Base-by-base conservation (phyloP, 2,329 filamentous ascomycete species). In the Diaporthe citrichinensis region DNA sequence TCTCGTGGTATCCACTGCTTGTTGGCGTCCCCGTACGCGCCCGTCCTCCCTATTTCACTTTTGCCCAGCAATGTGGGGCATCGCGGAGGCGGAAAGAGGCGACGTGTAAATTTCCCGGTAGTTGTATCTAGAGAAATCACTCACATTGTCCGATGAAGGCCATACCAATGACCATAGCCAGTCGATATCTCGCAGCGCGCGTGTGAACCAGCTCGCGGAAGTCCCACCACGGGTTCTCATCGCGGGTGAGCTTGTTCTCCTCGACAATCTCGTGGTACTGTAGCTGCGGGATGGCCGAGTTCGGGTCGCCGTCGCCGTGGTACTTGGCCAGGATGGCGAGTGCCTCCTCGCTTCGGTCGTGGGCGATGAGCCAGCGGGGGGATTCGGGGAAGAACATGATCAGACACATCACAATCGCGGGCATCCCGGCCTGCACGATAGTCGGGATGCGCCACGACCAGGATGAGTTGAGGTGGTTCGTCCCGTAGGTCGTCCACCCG, bases 401-500 rank as follows among this genome's bases (percentile, higher is more conserved):
- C 55, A 80, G 77, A 71, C 83, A 59, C 73, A 81, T 73, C 59
- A 86, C 82, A 28, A 86, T 74, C 31, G 84, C 84, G 3, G 86
- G 84, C 78, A 87, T 86, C 69, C 86, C 80, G 41, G 83, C 81
- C 77, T 88, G 86, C 4, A 87, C 82, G 83, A 85, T 86, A 17
- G 85, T 83, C 20, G 85, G 85, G 44, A 88, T 80, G 23, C 82
- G 80, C 74, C 74, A 76, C 2, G 74, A 57, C 85, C 85, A 87
- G 8, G 84, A 85, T 57, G 78, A 77, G 65, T 85, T 82, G 23
- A 85, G 84, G 5, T 82, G 79, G 12, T 86, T 84, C 61, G 81
- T 82, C 67, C 88, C 89, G 41, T 86, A 85, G 14, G 86, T 85
- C 6, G 86, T 86, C 51, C 87, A 87, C n/a, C 85, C 84, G 1